Conservation (phyloP, 2,329 filamentous ascomycete genomes). For the Colletotrichum gigasporum region DNA sequence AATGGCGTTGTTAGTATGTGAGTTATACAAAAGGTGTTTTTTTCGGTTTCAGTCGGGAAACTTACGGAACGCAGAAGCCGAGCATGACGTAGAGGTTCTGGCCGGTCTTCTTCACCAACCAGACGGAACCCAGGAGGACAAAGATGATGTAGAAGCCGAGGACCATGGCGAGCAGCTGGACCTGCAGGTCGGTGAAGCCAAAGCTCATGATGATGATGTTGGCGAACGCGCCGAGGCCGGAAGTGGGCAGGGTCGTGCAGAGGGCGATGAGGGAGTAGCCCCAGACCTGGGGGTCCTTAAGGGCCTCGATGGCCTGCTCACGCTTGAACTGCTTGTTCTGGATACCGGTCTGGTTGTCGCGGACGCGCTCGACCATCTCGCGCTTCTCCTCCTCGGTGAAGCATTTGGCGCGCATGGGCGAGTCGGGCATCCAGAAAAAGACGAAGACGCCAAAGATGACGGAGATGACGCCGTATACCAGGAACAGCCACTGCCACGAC, state of each 20-base stretch:
- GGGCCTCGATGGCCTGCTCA: constrained; percentile 58
- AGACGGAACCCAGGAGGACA: constrained; percentile 72
- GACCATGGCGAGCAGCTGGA: constrained; percentile 80
- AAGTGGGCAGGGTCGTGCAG: constrained; percentile 78
- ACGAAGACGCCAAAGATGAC: constrained; percentile 74
- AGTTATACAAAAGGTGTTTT: not conserved
- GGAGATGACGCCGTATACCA: constrained; percentile 71
- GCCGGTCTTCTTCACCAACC: constrained; percentile 72
- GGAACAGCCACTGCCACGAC: constrained; percentile 76
- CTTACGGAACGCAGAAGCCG: constrained; percentile 71
- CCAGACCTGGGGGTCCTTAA: constrained; percentile 73
- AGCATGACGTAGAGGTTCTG: constrained; percentile 76
- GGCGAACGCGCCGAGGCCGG: constrained; percentile 76
- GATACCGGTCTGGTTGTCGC: constrained; percentile 68
- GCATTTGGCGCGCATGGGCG: constrained; percentile 76
- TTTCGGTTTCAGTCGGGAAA: constrained; percentile 14
- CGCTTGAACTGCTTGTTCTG: constrained; percentile 62
- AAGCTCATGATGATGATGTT: constrained; percentile 80
- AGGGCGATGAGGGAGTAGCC: constrained; percentile 73
- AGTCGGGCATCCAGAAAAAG: constrained; percentile 72
- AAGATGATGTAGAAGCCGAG: constrained; percentile 78
- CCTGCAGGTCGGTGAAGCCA: constrained; percentile 71
- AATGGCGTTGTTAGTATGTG: not conserved
- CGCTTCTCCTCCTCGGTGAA: constrained; percentile 73
- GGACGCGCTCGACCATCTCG: constrained; percentile 69